Conservation (phyloP, 176 grass and related monocot species). For the Aegilops umbellulata region DNA sequence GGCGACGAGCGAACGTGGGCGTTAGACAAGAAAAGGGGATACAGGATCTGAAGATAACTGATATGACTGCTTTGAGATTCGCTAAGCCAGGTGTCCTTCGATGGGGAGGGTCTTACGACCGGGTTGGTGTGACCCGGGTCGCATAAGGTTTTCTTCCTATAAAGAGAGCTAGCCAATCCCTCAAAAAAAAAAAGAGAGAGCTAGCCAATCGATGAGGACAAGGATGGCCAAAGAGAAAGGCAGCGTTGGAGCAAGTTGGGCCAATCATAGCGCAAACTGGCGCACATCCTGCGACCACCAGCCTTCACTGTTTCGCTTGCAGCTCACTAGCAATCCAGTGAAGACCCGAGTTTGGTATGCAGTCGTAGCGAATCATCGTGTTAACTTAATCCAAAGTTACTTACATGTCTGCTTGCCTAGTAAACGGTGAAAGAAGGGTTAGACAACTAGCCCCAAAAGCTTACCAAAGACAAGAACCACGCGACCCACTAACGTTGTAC, state of each 20-base stretch:
- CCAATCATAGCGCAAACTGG: slow-evolving; percentile 4
- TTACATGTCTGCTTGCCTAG: slow-evolving; percentile 4
- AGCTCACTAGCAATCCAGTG: neutral
- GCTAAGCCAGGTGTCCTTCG: no score
- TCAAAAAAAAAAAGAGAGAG: neutral
- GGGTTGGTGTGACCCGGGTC: no score
- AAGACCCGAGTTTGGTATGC: neutral
- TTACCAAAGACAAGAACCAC: slow-evolving; percentile 38
- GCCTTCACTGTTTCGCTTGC: neutral
- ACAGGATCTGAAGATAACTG: no score
- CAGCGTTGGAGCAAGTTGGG: slow-evolving; percentile 15
- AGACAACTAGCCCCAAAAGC: neutral
- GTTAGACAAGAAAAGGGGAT: no score
- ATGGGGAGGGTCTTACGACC: no score
- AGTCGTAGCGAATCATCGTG: neutral
- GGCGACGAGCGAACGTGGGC: no score
- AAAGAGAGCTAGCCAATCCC: neutral
- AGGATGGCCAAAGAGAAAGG: neutral
- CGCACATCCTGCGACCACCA: neutral
- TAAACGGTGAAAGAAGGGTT: slow-evolving; percentile 11
- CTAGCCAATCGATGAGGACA: neutral
- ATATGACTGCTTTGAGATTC: no score
- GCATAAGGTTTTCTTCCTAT: no score
- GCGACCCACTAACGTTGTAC: neutral
- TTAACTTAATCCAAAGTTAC: slow-evolving; percentile 30